Conservation (phyloP, 495 filamentous ascomycete species). For the Hyaloscypha hepaticicola region DNA sequence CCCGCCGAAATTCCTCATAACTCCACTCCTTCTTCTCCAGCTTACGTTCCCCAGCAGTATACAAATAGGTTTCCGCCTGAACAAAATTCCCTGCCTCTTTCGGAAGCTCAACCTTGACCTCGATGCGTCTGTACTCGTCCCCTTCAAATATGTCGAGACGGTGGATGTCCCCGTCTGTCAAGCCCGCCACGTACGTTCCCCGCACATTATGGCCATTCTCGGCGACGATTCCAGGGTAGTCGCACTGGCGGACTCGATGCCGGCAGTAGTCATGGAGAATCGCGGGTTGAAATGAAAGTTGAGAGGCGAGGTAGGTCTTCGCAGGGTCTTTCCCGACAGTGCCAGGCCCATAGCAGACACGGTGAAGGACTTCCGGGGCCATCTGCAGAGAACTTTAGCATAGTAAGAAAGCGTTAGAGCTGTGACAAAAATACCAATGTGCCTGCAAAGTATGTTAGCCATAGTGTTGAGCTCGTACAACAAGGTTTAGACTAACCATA, state of each 20-base stretch:
- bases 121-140: constrained; percentile 60
- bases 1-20: constrained; percentile 67
- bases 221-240: constrained; percentile 83
- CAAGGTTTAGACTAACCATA: constrained; percentile 44
- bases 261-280: constrained; percentile 71
- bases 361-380: constrained; percentile 64
- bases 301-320: constrained; percentile 44
- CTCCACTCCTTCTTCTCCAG: constrained; percentile 81
- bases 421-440: constrained; percentile 32
- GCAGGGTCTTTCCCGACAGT: constrained; percentile 33
- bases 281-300: constrained; percentile 65
- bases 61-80: constrained; percentile 78
- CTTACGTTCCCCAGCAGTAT: constrained; percentile 40
- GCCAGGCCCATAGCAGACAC: constrained; percentile 58
- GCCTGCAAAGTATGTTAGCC: constrained; percentile 24
- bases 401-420: not conserved
- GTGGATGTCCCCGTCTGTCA: constrained; percentile 72
- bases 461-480: not conserved
- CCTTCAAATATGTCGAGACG: constrained; percentile 87
- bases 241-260: constrained; percentile 61
- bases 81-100: constrained; percentile 45
- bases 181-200: constrained; percentile 76
- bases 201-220: constrained; percentile 58
- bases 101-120: constrained; percentile 60
- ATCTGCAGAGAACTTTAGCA: constrained; percentile 44